Conservation (phyloP, 2,329 filamentous ascomycete genomes). For the Fusarium nisikadoi region DNA sequence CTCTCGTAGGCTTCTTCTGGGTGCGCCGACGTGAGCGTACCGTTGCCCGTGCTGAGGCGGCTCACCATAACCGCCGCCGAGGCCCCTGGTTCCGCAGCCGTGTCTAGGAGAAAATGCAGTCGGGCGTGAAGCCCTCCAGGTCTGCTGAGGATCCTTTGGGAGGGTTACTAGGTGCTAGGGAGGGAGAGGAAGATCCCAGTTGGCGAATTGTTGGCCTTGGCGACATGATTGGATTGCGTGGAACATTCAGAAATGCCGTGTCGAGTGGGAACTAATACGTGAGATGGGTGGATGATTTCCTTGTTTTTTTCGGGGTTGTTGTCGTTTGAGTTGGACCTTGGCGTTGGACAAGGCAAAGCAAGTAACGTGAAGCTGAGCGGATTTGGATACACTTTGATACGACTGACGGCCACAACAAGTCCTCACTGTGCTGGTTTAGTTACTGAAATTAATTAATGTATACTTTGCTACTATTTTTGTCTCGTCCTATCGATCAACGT, state of each 20-base stretch:
- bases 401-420: conserved; percentile 1
- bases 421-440: neutral
- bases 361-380: neutral
- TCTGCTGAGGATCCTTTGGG: conserved; percentile 17
- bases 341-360: conserved; percentile 3
- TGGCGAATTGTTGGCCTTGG: conserved; percentile 16
- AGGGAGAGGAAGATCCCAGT: neutral
- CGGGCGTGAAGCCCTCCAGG: neutral
- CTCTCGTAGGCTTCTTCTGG: conserved; percentile 67
- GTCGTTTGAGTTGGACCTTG: conserved; percentile 15
- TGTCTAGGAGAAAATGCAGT: conserved; percentile 48
- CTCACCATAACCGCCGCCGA: conserved; percentile 40
- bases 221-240: conserved; percentile 20
- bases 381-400: conserved; percentile 17
- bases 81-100: conserved; percentile 58
- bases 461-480: conserved; percentile 10
- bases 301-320: conserved; percentile 18
- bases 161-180: neutral
- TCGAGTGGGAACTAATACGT: conserved; percentile 20
- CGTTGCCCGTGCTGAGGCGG: conserved; percentile 47
- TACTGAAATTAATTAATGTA: conserved; percentile 7
- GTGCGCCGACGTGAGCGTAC: conserved; percentile 55
- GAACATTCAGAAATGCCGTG: conserved; percentile 16
- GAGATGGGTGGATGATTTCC: conserved; percentile 24
- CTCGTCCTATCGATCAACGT: conserved; percentile 2